phyloP scores from a whole-genome alignment of 306 rosid species.

The Prinsepia uniflora region DNA sequence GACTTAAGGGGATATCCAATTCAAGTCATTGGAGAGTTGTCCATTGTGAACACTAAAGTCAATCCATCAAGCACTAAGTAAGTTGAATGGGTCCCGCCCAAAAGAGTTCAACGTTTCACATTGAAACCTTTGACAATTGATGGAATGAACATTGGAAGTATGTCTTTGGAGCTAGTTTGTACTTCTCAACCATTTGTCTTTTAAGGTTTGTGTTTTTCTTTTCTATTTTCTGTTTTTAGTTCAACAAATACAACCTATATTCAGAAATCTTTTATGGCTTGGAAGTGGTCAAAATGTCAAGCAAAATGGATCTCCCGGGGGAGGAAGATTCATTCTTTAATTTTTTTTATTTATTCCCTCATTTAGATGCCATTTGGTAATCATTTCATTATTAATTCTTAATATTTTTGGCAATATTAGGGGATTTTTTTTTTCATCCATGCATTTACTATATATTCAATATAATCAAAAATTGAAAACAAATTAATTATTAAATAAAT shows the following conservation, averaged over 20 bases:
- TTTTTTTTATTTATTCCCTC: too few relatives aligned
- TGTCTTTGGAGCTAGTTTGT: constrained; percentile 7
- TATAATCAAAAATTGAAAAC: too few relatives aligned
- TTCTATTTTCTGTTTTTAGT: not conserved
- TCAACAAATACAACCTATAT: constrained; percentile 12
- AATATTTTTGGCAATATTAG: too few relatives aligned
- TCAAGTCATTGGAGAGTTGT: not conserved
- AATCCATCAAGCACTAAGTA: not conserved
- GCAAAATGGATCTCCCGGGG: not conserved
- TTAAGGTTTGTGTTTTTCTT: not conserved
- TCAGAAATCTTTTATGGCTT: not conserved
- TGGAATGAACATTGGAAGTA: not conserved
- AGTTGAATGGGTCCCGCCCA: not conserved
- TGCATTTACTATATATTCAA: too few relatives aligned
- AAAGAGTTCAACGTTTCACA: not conserved
- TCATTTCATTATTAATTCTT: too few relatives aligned
- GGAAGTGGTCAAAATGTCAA: not conserved
- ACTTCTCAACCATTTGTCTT: not conserved
- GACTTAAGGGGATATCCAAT: not conserved
- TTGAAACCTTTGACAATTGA: not conserved
- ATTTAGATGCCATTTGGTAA: too few relatives aligned
- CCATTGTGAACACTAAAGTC: not conserved
- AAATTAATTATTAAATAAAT: too few relatives aligned
- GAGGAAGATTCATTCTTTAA: not conserved
- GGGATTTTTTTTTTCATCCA: too few relatives aligned